Conservation (phyloP, 2,329 filamentous ascomycete genomes). For the Fusarium pseudocircinatum region DNA sequence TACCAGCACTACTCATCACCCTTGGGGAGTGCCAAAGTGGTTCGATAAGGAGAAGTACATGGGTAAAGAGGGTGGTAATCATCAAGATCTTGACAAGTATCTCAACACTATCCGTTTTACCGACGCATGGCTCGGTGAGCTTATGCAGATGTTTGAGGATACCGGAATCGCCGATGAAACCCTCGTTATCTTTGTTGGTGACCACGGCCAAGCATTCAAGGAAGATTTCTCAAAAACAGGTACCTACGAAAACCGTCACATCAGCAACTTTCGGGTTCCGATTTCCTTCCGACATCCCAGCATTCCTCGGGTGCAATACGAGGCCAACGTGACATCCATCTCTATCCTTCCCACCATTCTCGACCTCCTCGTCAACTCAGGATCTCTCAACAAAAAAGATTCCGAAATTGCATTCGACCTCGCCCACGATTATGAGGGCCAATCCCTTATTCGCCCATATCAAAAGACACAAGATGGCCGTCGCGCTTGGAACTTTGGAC, state of each 20-base stretch:
- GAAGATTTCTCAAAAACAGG: conserved; percentile 45
- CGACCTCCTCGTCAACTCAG: conserved; percentile 46
- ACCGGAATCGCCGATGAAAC: conserved; percentile 47
- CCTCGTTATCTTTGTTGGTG: conserved; percentile 46
- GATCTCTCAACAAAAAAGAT: conserved; percentile 41
- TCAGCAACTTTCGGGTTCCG: conserved; percentile 47
- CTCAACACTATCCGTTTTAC: conserved; percentile 46
- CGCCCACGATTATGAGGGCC: conserved; percentile 45
- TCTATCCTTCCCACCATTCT: conserved; percentile 48
- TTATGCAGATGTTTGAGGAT: conserved; percentile 46
- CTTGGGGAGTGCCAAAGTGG: conserved; percentile 40
- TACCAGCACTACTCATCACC: conserved; percentile 50
- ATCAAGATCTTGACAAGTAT: conserved; percentile 47
- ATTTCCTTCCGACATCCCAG: conserved; percentile 45
- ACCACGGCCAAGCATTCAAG: conserved; percentile 48
- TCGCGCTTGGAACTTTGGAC: conserved; percentile 47
- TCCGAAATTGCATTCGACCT: conserved; percentile 42
- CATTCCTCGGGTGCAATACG: conserved; percentile 45
- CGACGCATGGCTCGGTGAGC: conserved; percentile 46
- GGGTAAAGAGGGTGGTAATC: conserved; percentile 33
- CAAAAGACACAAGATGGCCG: conserved; percentile 35
- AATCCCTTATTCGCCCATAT: conserved; percentile 45
- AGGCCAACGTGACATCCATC: conserved; percentile 44
- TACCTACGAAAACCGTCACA: conserved; percentile 47
- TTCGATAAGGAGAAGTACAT: conserved; percentile 41